Conservation (phyloP, 2,329 filamentous ascomycete genomes). For the Aspergillus phoenicis region DNA sequence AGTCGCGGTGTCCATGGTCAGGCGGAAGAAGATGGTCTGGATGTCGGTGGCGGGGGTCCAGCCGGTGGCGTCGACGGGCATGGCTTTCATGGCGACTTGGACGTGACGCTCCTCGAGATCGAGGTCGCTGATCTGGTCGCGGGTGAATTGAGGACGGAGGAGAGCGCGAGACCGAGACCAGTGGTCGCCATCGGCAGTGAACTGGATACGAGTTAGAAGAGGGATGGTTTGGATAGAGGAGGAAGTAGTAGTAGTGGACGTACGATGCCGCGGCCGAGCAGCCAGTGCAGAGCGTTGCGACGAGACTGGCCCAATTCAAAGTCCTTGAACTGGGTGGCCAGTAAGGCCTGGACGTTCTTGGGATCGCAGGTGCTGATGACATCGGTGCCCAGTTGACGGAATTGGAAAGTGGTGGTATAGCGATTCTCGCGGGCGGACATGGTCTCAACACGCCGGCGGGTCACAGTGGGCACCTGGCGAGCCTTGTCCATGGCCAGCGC, state of each 20-base stretch:
- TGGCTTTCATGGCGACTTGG: slow-evolving; percentile 68
- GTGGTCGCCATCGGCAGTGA: slow-evolving; percentile 70
- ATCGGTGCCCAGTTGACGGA: slow-evolving; percentile 29
- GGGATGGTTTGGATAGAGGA: not conserved
- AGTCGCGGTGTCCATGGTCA: slow-evolving; percentile 81
- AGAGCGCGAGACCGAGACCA: slow-evolving; percentile 83
- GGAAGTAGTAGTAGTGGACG: slow-evolving; percentile 15
- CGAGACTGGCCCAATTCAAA: slow-evolving; percentile 79
- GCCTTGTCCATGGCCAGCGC: slow-evolving; percentile 28
- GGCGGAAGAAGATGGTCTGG: slow-evolving; percentile 78
- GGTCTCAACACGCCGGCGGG: slow-evolving; percentile 21
- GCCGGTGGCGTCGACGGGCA: slow-evolving; percentile 56
- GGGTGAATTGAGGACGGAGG: slow-evolving; percentile 83
- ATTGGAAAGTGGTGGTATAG: slow-evolving; percentile 28
- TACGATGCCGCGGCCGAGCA: slow-evolving; percentile 51
- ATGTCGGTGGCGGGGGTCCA: slow-evolving; percentile 64
- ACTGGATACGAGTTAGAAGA: slow-evolving; percentile 24
- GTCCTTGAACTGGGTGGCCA: slow-evolving; percentile 80
- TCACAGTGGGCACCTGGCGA: slow-evolving; percentile 26
- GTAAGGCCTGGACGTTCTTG: slow-evolving; percentile 77
- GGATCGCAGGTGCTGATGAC: slow-evolving; percentile 38
- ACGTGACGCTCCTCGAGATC: slow-evolving; percentile 80
- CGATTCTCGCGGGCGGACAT: slow-evolving; percentile 30
- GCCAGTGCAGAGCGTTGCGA: slow-evolving; percentile 58
- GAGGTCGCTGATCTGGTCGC: slow-evolving; percentile 79